Conservation (phyloP, 1,284 basidiomycete species). For the Sanguinoderma infundibulare region DNA sequence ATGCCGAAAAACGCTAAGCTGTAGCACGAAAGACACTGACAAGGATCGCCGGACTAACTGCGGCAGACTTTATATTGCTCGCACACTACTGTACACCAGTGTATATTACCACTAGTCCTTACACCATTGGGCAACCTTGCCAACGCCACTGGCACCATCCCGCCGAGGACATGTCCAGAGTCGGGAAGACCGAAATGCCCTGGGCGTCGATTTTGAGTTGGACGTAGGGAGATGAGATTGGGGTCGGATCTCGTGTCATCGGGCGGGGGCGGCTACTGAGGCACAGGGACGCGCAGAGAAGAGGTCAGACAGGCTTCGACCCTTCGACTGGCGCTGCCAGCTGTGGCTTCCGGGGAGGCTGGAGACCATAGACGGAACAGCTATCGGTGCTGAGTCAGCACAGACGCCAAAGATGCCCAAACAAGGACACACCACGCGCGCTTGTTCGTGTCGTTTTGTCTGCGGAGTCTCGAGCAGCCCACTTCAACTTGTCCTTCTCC, state of each 20-base stretch:
- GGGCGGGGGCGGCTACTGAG: not conserved
- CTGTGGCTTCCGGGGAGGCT: not conserved
- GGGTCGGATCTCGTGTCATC: constrained; percentile 4
- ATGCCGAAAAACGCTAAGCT: constrained; percentile 67
- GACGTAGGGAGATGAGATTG: constrained; percentile 1
- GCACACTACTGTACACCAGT: constrained; percentile 5
- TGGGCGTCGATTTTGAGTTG: not conserved
- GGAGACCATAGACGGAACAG: constrained; percentile 6
- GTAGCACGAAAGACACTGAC: constrained; percentile 30
- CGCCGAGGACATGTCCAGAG: not conserved
- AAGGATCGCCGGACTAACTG: not conserved
- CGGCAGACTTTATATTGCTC: not conserved
- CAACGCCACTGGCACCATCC: too few species aligned
- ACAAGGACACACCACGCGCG: constrained; percentile 17
- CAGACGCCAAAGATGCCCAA: constrained; percentile 23
- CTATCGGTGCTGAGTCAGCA: constrained; percentile 33
- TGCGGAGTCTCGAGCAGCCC: constrained; percentile 14
- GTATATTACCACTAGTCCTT: constrained; percentile 3
- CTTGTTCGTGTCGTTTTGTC: constrained; percentile 20
- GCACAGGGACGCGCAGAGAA: constrained; percentile 1
- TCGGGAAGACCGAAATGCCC: not conserved
- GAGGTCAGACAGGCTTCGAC: not conserved
- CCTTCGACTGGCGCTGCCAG: not conserved
- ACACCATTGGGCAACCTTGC: not conserved
- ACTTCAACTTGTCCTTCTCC: constrained; percentile 13